Percentiles rank a stretch among this genome's conserved stretches.
These are phyloP conservation scores for Trichosphaerium sp. DNA, from an alignment of 78 protist genomes.

Conservation along the genomic window DNA sequence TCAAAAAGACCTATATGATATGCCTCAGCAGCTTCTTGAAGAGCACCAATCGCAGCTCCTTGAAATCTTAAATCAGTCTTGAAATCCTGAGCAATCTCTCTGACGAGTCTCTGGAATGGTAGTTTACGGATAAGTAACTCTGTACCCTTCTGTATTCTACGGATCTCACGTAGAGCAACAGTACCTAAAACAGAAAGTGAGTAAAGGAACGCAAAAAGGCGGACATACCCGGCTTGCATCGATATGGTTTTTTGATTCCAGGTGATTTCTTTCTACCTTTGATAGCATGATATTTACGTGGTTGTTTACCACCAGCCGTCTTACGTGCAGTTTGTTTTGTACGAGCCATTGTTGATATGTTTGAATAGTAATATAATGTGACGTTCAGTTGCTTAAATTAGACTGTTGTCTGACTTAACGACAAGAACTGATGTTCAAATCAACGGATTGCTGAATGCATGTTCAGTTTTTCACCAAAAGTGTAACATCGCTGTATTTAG, in stretches of 20 bases:
- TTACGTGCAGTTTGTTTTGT: slow-evolving; percentile 93
- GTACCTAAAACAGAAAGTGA: no score
- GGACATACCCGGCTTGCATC: no score
- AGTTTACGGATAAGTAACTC: slow-evolving; percentile 77
- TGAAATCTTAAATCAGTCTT: slow-evolving; percentile 49
- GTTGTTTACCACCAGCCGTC: slow-evolving; percentile 91
- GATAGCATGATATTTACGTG: slow-evolving; percentile 53
- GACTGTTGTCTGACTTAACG: no score
- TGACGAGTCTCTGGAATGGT: slow-evolving; percentile 79
- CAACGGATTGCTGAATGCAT: no score
- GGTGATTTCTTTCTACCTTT: no score
- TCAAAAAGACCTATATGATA: slow-evolving; percentile 59
- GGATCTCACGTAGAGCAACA: slow-evolving; percentile 66
- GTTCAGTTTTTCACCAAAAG: no score
- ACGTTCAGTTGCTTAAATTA: no score
- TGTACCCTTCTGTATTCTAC: slow-evolving; percentile 59
- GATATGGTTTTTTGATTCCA: no score
- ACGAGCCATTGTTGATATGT: slow-evolving; percentile 93
- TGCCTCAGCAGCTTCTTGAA: slow-evolving; percentile 63
- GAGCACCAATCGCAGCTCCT: slow-evolving; percentile 41
- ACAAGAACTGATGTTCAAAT: no score
- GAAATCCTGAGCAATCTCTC: slow-evolving; percentile 56
- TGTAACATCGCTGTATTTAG: no score
- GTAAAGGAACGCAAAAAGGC: no score
- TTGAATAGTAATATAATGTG: no score